Evolutionary conservation across 371 early-diverging fungal species (phyloP), one percentile per base, ranked within the genome.

Genomic region (Syncephalastrum racemosum): DNA sequence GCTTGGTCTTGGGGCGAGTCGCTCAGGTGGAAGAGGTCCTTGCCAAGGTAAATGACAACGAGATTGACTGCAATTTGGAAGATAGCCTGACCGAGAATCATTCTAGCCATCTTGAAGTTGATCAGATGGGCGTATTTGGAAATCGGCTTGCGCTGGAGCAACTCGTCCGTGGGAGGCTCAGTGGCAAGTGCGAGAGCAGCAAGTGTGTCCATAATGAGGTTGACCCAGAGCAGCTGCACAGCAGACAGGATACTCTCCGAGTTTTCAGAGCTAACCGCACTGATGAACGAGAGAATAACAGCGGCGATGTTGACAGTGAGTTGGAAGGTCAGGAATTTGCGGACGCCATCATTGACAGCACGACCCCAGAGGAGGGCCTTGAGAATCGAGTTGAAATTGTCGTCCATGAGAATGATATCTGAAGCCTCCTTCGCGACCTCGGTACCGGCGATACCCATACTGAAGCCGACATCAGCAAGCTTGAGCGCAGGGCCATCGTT

Each of bases 111-210:
- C 56, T 72, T 80, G 51, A 79, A 84, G 52, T 81, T 90, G 66
- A 99, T 91, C 57, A 99, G 71, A n/a, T 90, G 84, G 15, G 91
- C 91, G 45, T 81, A 81, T 50, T 82, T 85, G 25, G 85, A 75
- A 25, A 89, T 83, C 1, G 99, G 99, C 45, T 77, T 77, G 46
- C 95, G 87, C 7, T 89, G 64, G 41, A 97, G 74, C 24, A 96
- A 67, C 3, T 89, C 92, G 39, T 93, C 78, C 59, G 95, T 96
- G 15, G 96, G 89, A 13, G 97, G 97, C 70, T 99, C 97, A 74
- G 98, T 96, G 25, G 98, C 98, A 48, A 99, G 86, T 12, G 98
- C 96, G 2, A 96, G 90, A 24, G 99, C 98, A 24, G 99, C 98
- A 54, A 97, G 81, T 13, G 97, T 98, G 73, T 98, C 98, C 51